These are phyloP conservation scores for Cercospora sp. DNA, from an alignment of 2,329 filamentous ascomycete genomes.

Conservation along the genomic window DNA sequence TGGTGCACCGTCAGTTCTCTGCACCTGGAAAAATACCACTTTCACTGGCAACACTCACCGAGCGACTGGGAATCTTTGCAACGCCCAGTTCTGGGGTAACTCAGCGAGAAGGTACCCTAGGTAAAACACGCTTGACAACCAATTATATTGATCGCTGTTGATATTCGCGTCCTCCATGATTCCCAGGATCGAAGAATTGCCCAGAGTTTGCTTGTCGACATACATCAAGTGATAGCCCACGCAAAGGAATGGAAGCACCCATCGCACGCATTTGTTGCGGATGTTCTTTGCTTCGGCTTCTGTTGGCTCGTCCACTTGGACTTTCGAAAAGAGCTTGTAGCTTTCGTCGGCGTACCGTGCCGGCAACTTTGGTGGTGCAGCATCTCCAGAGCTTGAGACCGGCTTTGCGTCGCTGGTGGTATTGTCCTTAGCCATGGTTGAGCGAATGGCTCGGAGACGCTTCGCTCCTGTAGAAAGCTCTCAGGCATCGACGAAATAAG, in stretches of 20 bases:
- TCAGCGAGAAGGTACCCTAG: slow-evolving; percentile 33
- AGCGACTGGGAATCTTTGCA: slow-evolving; percentile 28
- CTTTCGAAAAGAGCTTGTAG: slow-evolving; percentile 26
- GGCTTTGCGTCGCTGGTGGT: background rate
- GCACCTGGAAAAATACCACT: too few relatives aligned
- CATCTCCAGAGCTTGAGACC: background rate
- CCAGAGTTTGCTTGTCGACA: slow-evolving; percentile 27
- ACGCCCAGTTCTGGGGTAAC: slow-evolving; percentile 32
- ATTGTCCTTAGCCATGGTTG: slow-evolving; percentile 20
- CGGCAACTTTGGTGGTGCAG: slow-evolving; percentile 17
- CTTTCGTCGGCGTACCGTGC: slow-evolving; percentile 23
- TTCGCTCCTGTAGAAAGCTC: background rate
- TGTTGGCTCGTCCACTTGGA: slow-evolving; percentile 22
- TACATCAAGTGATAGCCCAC: slow-evolving; percentile 28
- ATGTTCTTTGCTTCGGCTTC: slow-evolving; percentile 21
- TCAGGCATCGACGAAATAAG: background rate
- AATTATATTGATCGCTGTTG: slow-evolving; percentile 35
- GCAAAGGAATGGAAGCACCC: slow-evolving; percentile 26
- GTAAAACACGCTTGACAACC: slow-evolving; percentile 30
- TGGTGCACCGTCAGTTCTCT: background rate
- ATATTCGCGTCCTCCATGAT: slow-evolving; percentile 38
- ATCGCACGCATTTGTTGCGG: slow-evolving; percentile 25
- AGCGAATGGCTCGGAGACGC: background rate
- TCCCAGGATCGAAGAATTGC: slow-evolving; percentile 37
- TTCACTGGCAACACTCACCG: background rate